Evolutionary conservation across 2,329 filamentous ascomycete genomes (phyloP).

Genomic region (Blumeria graminis): DNA sequence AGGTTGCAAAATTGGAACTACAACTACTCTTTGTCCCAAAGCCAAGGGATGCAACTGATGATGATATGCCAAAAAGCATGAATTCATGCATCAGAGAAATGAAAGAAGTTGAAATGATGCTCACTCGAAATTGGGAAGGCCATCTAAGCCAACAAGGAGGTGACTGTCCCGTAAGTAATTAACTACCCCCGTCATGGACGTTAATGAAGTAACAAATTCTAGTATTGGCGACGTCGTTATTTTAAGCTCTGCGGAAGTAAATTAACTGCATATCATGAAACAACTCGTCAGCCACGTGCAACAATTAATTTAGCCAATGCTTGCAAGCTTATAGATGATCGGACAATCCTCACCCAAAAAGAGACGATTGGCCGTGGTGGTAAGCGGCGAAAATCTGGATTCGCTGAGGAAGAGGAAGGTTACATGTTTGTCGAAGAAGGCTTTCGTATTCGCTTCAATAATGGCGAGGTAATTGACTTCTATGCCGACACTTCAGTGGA

Average conservation of each 20-base stretch:
- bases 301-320: conserved; percentile 94
- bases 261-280: conserved; percentile 86
- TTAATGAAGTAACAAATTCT: conserved; percentile 17
- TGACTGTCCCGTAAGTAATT: conserved; percentile 66
- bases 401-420: conserved; percentile 93
- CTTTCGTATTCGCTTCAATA: conserved; percentile 95
- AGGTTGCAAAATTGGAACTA: conserved; percentile 79
- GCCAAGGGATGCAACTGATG: conserved; percentile 63
- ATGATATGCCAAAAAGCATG: conserved; percentile 99
- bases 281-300: conserved; percentile 79
- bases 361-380: conserved; percentile 56
- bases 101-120: conserved; percentile 64
- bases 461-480: conserved; percentile 47
- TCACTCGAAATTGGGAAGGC: conserved; percentile 62
- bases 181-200: not conserved
- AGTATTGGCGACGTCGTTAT: conserved; percentile 96
- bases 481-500: conserved; percentile 46
- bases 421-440: conserved; percentile 99
- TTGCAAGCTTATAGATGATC: conserved; percentile 80
- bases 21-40: conserved; percentile 89
- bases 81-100: conserved; percentile 86
- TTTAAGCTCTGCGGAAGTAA: conserved; percentile 85
- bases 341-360: conserved; percentile 57
- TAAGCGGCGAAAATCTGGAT: conserved; percentile 72
- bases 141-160: conserved; percentile 89